Percentiles rank a stretch among this genome's conserved stretches.
phyloP scores from a whole-genome alignment of 2,329 filamentous ascomycete genomes.

The Diaporthe ilicicola region DNA sequence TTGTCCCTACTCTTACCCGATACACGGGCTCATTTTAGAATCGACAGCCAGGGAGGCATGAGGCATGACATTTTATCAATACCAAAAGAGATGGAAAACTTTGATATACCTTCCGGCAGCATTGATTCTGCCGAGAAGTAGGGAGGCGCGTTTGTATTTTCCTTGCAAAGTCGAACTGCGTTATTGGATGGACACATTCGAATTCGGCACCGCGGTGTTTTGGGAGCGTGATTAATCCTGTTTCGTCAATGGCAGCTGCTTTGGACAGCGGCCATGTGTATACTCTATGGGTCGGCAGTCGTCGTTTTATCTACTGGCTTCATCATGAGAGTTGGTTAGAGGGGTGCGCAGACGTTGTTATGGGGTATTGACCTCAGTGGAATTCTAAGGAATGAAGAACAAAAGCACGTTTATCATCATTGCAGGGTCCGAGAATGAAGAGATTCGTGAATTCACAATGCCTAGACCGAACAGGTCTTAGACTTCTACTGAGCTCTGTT shows the following conservation, averaged over 20 bases:
- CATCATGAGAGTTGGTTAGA: background rate
- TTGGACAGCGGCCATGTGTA: background rate
- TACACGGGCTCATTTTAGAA: background rate
- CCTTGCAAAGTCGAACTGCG: background rate
- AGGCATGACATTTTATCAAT: slow-evolving; percentile 12
- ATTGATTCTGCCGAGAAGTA: background rate
- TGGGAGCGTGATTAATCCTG: background rate
- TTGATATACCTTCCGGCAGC: slow-evolving; percentile 5
- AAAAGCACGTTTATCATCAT: background rate
- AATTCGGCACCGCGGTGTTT: slow-evolving; percentile 2
- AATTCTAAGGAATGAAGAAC: background rate
- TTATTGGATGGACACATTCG: background rate
- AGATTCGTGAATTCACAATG: too few species aligned
- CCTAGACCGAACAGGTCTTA: too few species aligned
- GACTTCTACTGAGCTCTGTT: too few species aligned
- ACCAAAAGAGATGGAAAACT: slow-evolving; percentile 16
- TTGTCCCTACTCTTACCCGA: background rate
- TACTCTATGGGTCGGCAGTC: background rate
- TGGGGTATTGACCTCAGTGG: too few species aligned
- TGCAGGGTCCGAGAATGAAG: too few species aligned
- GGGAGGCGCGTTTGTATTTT: slow-evolving; percentile 9
- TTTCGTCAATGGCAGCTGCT: background rate
- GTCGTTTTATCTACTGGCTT: background rate
- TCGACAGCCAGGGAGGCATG: background rate
- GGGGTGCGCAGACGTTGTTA: background rate